Conservation (phyloP, 2,329 filamentous ascomycete genomes). For the Microdochium paspali region DNA sequence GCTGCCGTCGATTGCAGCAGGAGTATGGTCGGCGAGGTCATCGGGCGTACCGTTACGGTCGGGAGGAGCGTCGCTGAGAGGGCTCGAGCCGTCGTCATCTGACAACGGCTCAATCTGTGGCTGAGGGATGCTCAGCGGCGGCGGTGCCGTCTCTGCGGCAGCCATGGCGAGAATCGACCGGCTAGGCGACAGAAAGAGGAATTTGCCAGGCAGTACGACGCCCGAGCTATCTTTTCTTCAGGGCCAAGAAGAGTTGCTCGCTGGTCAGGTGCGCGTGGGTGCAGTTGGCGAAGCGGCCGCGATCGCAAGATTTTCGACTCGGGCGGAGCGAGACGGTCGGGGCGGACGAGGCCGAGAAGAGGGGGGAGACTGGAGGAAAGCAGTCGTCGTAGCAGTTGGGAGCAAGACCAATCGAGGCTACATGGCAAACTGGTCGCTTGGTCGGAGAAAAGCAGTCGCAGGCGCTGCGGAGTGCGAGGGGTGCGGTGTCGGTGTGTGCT, state of each 20-base stretch:
- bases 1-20: slow-evolving; percentile 11
- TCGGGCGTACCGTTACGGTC: slow-evolving; percentile 67
- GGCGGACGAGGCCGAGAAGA: background rate
- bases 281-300: background rate
- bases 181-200: slow-evolving; percentile 1
- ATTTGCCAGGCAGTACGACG: background rate
- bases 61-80: slow-evolving; percentile 76
- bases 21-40: slow-evolving; percentile 37
- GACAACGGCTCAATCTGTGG: slow-evolving; percentile 35
- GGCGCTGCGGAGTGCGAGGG: background rate
- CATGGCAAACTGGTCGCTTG: background rate
- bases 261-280: background rate
- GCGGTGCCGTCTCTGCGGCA: slow-evolving; percentile 36
- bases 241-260: background rate
- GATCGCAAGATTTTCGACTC: background rate
- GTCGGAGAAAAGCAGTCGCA: background rate
- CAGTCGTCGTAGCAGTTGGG: background rate
- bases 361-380: background rate
- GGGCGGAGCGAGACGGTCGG: background rate
- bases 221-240: no score
- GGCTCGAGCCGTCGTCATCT: slow-evolving; percentile 69
- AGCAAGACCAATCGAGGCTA: background rate
- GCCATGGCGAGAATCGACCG: slow-evolving; percentile 30
- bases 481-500: background rate
- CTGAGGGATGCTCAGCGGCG: slow-evolving; percentile 38